A percentile compares a stretch with the other conserved stretches of the same genome.
These are phyloP conservation scores for Daldinia bambusicola DNA, from an alignment of 495 filamentous ascomycete genomes.

Conservation along the genomic window DNA sequence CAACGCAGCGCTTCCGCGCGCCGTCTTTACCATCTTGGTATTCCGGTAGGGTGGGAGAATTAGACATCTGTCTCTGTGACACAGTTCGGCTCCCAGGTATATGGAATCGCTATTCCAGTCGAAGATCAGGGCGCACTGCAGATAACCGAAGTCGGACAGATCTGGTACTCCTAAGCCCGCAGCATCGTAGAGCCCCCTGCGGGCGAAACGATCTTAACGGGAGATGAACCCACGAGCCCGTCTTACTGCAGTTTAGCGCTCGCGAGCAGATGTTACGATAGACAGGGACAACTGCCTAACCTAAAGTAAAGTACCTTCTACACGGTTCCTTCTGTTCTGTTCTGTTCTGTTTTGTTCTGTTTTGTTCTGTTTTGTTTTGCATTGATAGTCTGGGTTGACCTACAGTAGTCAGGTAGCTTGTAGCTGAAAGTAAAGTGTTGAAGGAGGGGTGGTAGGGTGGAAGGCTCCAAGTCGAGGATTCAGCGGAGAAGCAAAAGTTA, in stretches of 20 bases:
- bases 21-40: constrained; percentile 34
- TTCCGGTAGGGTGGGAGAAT: constrained; percentile 43
- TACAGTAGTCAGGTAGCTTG: background rate
- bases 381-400: constrained; percentile 9
- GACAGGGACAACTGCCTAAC: background rate
- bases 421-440: background rate
- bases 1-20: constrained; percentile 29
- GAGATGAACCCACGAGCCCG: constrained; percentile 20
- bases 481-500: background rate
- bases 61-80: constrained; percentile 46
- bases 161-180: constrained; percentile 47
- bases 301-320: too few relatives aligned
- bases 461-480: background rate
- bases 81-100: constrained; percentile 46
- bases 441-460: too few relatives aligned
- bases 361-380: background rate
- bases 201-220: constrained; percentile 35
- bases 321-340: too few relatives aligned
- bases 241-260: constrained; percentile 15
- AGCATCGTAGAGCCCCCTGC: constrained; percentile 46
- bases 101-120: constrained; percentile 48
- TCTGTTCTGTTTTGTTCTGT: too few relatives aligned
- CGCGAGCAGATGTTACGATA: background rate
- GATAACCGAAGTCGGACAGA: constrained; percentile 52
- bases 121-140: constrained; percentile 50